phyloP scores from a whole-genome alignment of 2,329 filamentous ascomycete genomes.

The Aspergillus glaucus region DNA sequence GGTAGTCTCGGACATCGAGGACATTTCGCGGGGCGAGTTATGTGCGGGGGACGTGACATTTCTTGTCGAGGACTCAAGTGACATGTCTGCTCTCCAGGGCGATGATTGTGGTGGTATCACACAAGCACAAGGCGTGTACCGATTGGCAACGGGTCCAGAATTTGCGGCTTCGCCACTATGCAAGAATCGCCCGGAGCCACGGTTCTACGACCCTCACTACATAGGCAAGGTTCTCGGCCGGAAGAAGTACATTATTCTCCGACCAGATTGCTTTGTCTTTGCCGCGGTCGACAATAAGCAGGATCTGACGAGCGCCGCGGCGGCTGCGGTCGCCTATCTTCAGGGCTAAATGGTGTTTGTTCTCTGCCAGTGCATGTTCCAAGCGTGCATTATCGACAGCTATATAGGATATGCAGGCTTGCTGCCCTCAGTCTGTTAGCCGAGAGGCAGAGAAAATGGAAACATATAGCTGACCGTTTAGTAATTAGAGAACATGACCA shows the following conservation, averaged over 20 bases:
- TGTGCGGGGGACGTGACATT: constrained; percentile 2
- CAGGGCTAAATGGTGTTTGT: too few species aligned
- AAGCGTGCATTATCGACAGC: too few species aligned
- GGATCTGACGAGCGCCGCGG: constrained; percentile 13
- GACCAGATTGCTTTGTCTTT: constrained; percentile 31
- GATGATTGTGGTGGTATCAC: too few species aligned
- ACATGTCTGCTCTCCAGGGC: too few species aligned
- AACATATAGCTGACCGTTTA: too few species aligned
- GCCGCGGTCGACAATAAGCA: constrained; percentile 18
- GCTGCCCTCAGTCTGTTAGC: too few species aligned
- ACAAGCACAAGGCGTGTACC: constrained; percentile 1
- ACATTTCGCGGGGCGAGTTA: constrained; percentile 7
- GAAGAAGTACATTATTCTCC: constrained; percentile 22
- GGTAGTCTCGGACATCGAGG: constrained; percentile 1
- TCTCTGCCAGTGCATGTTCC: too few species aligned
- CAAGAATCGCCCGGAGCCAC: constrained; percentile 20
- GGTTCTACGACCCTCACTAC: constrained; percentile 20
- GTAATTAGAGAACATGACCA: too few species aligned
- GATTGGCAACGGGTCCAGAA: constrained; percentile 22
- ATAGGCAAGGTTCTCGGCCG: constrained; percentile 15
- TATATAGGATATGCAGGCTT: too few species aligned
- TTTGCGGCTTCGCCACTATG: constrained; percentile 24
- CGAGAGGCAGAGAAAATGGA: too few species aligned
- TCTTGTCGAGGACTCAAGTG: constrained; percentile 5
- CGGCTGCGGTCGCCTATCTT: too few species aligned